A percentile compares a stretch with the other conserved stretches of the same genome.
Evolutionary conservation across 371 early-diverging fungal genomes (phyloP).

Genomic region (Mortierella sp.): DNA sequence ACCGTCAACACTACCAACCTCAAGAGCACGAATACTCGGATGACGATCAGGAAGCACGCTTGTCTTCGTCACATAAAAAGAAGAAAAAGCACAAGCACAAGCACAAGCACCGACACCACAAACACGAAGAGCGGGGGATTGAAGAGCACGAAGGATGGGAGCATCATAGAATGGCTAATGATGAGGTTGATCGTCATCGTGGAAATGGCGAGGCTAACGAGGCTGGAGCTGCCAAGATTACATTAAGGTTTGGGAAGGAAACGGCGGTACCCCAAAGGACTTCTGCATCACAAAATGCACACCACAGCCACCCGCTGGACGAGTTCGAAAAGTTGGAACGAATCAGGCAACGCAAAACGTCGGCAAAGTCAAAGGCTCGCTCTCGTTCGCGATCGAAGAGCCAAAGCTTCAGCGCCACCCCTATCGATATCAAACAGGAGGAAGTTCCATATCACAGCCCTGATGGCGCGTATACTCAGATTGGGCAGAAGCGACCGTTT

Average conservation of each 20-base stretch:
- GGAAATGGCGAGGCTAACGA: slow-evolving; percentile 8
- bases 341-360: background rate
- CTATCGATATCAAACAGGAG: slow-evolving; percentile 31
- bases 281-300: slow-evolving; percentile 10
- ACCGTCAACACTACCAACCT: slow-evolving; percentile 1
- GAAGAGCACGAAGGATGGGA: background rate
- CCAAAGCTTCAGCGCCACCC: background rate
- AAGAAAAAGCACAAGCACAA: slow-evolving; percentile 56
- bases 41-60: slow-evolving; percentile 22
- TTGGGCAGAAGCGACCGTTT: slow-evolving; percentile 39
- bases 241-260: slow-evolving; percentile 20
- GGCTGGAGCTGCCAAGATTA: slow-evolving; percentile 22
- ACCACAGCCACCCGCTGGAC: slow-evolving; percentile 7
- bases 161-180: background rate
- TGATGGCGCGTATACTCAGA: background rate
- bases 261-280: background rate
- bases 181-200: background rate
- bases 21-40: slow-evolving; percentile 3
- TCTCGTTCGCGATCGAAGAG: slow-evolving; percentile 30
- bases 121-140: slow-evolving; percentile 18
- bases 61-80: slow-evolving; percentile 28
- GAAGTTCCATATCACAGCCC: slow-evolving; percentile 6
- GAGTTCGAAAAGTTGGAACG: background rate
- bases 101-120: slow-evolving; percentile 41
- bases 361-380: slow-evolving; percentile 7